phyloP scores from a whole-genome alignment of 208 protist species.

The Trypanosoma scelopori region DNA sequence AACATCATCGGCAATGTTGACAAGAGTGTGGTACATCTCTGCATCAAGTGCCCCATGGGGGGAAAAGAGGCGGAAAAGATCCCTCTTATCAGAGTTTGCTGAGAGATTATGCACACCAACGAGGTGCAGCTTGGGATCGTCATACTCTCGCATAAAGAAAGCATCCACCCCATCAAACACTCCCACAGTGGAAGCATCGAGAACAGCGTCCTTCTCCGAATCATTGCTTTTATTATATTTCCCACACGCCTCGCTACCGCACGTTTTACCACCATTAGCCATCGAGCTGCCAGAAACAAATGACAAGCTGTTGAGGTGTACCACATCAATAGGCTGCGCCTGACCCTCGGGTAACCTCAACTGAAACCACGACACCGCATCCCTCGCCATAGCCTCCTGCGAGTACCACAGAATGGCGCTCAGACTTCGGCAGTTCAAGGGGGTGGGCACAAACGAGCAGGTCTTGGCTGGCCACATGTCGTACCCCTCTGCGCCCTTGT shows the following conservation, averaged over 20 bases:
- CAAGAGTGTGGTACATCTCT: conserved; percentile 43
- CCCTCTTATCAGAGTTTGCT: conserved; percentile 38
- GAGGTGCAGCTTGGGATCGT: conserved; percentile 36
- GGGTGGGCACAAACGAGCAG: background rate
- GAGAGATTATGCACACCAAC: conserved; percentile 73
- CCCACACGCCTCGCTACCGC: background rate
- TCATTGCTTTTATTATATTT: conserved; percentile 2
- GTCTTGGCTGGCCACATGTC: conserved; percentile 28
- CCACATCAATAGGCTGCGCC: conserved; percentile 20
- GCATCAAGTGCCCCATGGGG: conserved; percentile 62
- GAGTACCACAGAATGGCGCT: conserved; percentile 50
- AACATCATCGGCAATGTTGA: conserved; percentile 43
- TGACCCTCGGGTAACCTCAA: conserved; percentile 10
- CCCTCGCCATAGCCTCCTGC: conserved; percentile 23
- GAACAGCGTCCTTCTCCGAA: background rate
- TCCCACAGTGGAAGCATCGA: background rate
- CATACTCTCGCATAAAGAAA: conserved; percentile 48
- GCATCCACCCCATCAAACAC: conserved; percentile 42
- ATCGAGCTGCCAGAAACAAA: background rate
- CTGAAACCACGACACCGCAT: conserved; percentile 23
- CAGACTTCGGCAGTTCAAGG: conserved; percentile 29
- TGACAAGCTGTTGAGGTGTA: conserved; percentile 22
- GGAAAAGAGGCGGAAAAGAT: conserved; percentile 69
- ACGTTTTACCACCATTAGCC: background rate
- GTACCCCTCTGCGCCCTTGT: conserved; percentile 28